Base-by-base conservation (phyloP, 2,329 filamentous ascomycete species). In the Colletotrichum acutatum region DNA sequence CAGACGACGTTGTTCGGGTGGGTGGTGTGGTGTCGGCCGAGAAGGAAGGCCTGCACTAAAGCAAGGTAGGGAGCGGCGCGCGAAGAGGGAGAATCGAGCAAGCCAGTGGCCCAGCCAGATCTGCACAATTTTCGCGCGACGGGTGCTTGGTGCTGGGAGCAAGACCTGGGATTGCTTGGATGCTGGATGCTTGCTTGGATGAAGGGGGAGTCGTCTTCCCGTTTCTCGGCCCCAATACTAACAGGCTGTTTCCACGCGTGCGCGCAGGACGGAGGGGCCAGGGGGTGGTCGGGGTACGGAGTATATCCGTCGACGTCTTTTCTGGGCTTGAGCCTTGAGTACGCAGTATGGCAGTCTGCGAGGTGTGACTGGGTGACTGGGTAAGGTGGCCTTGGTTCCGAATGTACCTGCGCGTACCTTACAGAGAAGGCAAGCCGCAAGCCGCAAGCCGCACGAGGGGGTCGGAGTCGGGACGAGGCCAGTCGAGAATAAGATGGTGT, bases 171-270 rank as follows among this genome's bases (percentile, higher is more conserved):
- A 49, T n/a, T 49, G 42, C 42, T 49, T 49, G 42, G 42, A 49
- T 69, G 34, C 66, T 66, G 66, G 56, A 59, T 37, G 32, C 49
- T 54, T 58, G 19, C 42, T 32, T 68, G 66, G 61, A 65, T 42
- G 53, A 68, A 68, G 42, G 66, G 66, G 66, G 49, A 56, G 57
- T 62, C 66, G 66, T 68, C 66, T 32, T 68, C 49, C 66, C 59
- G 66, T 56, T 61, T 22, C 32, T 30, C 60, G 67, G 60, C 26
- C 32, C 32, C 28, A 34, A 61, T 59, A 37, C 58, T 42, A 69
- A 63, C 53, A 74, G 71, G 67, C 67, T 72, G 72, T 72, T 74
- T 56, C 64, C 64, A 74, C 60, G 72, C 72, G 72, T 69, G 61
- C 61, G 58, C 58, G 64, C 62, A 72, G 69, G 69, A 64, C 64